Evolutionary conservation across 176 grass and related monocot genomes (phyloP), one percentile per base, ranked within the genome.

Genomic region (Rhynchospora tenuis): DNA sequence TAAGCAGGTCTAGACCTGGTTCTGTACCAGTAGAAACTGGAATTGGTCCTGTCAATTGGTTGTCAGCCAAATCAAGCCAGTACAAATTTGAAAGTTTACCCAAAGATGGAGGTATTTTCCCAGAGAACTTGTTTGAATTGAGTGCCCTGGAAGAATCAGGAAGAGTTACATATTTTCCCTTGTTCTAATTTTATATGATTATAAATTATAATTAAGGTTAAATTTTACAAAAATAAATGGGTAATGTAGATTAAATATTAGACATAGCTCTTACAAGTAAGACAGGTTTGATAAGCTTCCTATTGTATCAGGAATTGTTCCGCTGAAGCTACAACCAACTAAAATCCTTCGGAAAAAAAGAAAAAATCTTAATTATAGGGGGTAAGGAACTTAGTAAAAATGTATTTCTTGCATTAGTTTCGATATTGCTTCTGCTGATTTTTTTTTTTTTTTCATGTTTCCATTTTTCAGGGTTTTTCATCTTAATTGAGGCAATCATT

Each of bases 71-170:
- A 57, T 99, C 97, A 28, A 99, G 89, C 97, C 88, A 99, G 45
- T 90, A 96, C 75, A 99, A 89, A 14, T 86, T 93, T 59, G 88
- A 90, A 75, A 99, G 97, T n/a, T 86, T 93, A 43, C 97, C 97
- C 13, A 99, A 31, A 19, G 93, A 89, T 67, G 91, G 79, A 79
- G 97, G 97, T 95, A 99, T 85, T 43, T 86, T 87, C 9, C 93
- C 97, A 1, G 80, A 85, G 85, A 99, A 95, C 19, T 88, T 81
- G 48, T 99, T 99, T 64, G 88, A 92, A 73, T 95, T 99, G 23
- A 99, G 70, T 22, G 91, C 93, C 86, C 96, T 99, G 86, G 20
- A 90, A 84, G 16, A 78, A 61, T 84, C 15, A 51, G 47, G 54
- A 51, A 73, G 51, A 52, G 60, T 62, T 88, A 51, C 27, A n/a